Evolutionary conservation across 2,329 filamentous ascomycete species (phyloP), one percentile per base, ranked within the genome.

Genomic region (Mariannaea elegans): DNA sequence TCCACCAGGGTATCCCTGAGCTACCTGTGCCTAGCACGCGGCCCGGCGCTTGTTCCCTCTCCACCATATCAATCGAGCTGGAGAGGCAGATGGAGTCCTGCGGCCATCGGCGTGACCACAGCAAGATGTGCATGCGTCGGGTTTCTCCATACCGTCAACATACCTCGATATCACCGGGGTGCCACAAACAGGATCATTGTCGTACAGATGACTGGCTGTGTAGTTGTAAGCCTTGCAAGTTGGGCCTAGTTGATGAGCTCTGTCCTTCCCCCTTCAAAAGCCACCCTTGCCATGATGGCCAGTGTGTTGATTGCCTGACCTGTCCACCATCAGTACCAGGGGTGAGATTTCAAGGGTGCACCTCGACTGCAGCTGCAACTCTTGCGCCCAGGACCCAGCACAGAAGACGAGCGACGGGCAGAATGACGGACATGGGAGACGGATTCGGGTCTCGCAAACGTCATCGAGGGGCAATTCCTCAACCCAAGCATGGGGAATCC

Each of bases 391-490:
- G 32, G 47, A 44, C 51, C 42, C 41, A 55, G 51, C 42, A 32
- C 44, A 16, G 27, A 14, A 32, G 44, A 21, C 27, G 27, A n/a
- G 14, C 41, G 27, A 52, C 27, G 21, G 42, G 34, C 42, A 55
- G 32, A 29, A 32, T 45, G 51, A 16, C 31, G 21, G 51, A 23
- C 51, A 55, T 38, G 51, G 50, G 42, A 46, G 23, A 19, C 32
- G 39, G 32, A 53, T 31, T 44, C 29, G 55, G 41, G 31, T 32
- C 18, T 46, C 45, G 38, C 27, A 48, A 57, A 67, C 68, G 66
- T 71, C 68, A 71, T 71, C 54, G 68, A 70, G 68, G 68, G 64
- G 68, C 58, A 67, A 36, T 49, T 48, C 19, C 41, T 59, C 41
- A 31, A 46, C 18, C 19, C 47, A 48, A 24, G 21, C 27, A 36